Evolutionary conservation across 2,329 filamentous ascomycete species (phyloP), one percentile per base, ranked within the genome.

Genomic region (Claviceps monticola): DNA sequence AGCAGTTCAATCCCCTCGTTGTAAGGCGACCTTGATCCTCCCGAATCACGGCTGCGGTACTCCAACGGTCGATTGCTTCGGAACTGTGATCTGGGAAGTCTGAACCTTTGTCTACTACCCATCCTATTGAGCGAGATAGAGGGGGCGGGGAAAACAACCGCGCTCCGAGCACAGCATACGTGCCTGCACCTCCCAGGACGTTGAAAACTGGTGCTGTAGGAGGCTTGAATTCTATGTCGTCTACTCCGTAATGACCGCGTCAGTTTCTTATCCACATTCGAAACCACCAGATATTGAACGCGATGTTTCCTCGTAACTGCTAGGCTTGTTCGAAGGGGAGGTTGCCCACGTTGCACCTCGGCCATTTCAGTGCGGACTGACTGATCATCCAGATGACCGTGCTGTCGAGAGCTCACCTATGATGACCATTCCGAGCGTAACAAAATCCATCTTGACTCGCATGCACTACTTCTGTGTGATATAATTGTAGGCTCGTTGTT

Each of bases 1-100:
- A 97, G 48, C 86, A 86, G 65, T 97, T 97, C 88, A 88, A 95
- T 46, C 86, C 90, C 46, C 88, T 80, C 0, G 93, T 98, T 2
- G 91, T 97, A 48, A 87, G 73, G 23, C 87, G 80, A 6, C 75
- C 66, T 1, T 74, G 71, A 51, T 86, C 82, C 48, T 79, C 70
- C 50, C 89, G 79, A 57, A 93, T 71, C 16, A 88, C 62, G 19
- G 80, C 86, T 5, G 79, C 79, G 1, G 90, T 95, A 16, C 81
- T 69, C 90, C 93, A 96, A 44, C 78, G 75, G 14, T 76, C 68
- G 57, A 98, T 82, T 44, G 78, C 72, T 2, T 74, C 63, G 47
- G 77, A 75, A 50, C 95, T 73, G 13, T 76, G 69, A 0, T 71
- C 56, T 0, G 91, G 90, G 58, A 97, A 97, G 67, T 97, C 93